phyloP scores from a whole-genome alignment of 2,329 filamentous ascomycete genomes.

The Ustilaginoidea virens region DNA sequence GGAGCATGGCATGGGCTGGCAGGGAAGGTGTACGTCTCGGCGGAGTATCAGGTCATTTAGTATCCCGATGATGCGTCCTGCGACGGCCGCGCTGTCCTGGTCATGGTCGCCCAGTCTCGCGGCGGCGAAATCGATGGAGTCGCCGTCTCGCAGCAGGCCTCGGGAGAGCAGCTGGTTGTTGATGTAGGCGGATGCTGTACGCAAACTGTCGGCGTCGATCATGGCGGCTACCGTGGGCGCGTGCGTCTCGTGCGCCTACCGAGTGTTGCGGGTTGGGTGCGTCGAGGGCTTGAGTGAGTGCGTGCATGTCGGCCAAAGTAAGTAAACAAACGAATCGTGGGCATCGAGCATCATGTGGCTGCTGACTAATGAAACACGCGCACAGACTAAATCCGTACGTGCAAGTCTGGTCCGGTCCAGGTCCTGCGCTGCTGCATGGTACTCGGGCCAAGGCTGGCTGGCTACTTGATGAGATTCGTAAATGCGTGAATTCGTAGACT shows the following conservation, averaged over 20 bases:
- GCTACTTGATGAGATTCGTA: no score
- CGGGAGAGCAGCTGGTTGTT: slow-evolving; percentile 56
- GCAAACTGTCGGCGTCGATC: slow-evolving; percentile 45
- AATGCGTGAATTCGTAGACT: no score
- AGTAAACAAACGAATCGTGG: background rate
- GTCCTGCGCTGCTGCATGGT: no score
- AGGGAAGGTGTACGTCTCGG: slow-evolving; percentile 53
- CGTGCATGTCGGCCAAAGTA: background rate
- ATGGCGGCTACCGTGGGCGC: slow-evolving; percentile 17
- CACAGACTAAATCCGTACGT: no score
- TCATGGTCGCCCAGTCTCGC: slow-evolving; percentile 49
- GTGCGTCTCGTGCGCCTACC: no score
- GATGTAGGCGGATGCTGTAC: slow-evolving; percentile 55
- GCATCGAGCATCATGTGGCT: no score
- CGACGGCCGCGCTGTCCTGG: slow-evolving; percentile 42
- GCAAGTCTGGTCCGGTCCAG: no score
- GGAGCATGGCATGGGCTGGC: no score
- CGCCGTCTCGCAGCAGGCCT: slow-evolving; percentile 50
- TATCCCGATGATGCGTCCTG: slow-evolving; percentile 79
- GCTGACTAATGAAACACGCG: no score
- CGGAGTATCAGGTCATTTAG: slow-evolving; percentile 86
- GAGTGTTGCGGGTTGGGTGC: no score
- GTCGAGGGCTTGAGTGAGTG: background rate
- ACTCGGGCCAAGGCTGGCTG: no score
- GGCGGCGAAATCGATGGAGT: slow-evolving; percentile 76